Evolutionary conservation across 768 basidiomycete species (phyloP).

Genomic region (Boletus eberwhitei): DNA sequence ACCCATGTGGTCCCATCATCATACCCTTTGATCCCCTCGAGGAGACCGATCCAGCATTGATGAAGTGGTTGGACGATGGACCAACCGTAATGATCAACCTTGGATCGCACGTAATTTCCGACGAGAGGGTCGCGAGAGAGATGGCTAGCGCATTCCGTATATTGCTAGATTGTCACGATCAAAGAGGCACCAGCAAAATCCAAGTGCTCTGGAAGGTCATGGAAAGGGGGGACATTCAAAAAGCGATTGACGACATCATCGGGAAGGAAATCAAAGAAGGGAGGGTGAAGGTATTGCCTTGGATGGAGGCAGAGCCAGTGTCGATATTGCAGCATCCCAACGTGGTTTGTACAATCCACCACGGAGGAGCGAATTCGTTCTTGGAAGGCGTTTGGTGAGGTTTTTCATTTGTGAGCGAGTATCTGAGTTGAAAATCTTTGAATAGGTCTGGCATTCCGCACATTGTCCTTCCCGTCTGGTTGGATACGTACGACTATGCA

Average conservation of each 20-base stretch:
- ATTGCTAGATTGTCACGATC: slow-evolving; percentile 1
- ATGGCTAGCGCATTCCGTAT: slow-evolving; percentile 6
- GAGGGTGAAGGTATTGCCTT: slow-evolving; percentile 7
- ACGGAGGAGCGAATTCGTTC: too few species aligned
- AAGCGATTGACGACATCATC: neutral
- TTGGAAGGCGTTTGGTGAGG: too few species aligned
- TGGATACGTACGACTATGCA: slow-evolving; percentile 8
- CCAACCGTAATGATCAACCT: slow-evolving; percentile 13
- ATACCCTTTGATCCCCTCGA: slow-evolving; percentile 5
- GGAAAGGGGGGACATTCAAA: neutral
- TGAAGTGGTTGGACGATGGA: slow-evolving; percentile 8
- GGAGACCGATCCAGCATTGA: slow-evolving; percentile 1
- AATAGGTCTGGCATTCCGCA: slow-evolving; percentile 11
- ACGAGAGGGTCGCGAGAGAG: neutral
- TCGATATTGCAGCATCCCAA: slow-evolving; percentile 2
- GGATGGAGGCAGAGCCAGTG: slow-evolving; percentile 11
- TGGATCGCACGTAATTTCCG: neutral
- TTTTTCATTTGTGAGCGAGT: neutral
- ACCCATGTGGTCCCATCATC: slow-evolving; percentile 7
- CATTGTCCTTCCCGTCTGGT: slow-evolving; percentile 13
- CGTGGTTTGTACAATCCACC: too few species aligned
- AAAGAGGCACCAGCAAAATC: neutral
- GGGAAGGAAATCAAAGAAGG: slow-evolving; percentile 5
- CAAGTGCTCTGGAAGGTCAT: slow-evolving; percentile 13
- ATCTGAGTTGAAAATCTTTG: neutral